Evolutionary conservation across 805 yeast species (phyloP), one percentile per base, ranked within the genome.

Genomic region (Limtongia smithiae): DNA sequence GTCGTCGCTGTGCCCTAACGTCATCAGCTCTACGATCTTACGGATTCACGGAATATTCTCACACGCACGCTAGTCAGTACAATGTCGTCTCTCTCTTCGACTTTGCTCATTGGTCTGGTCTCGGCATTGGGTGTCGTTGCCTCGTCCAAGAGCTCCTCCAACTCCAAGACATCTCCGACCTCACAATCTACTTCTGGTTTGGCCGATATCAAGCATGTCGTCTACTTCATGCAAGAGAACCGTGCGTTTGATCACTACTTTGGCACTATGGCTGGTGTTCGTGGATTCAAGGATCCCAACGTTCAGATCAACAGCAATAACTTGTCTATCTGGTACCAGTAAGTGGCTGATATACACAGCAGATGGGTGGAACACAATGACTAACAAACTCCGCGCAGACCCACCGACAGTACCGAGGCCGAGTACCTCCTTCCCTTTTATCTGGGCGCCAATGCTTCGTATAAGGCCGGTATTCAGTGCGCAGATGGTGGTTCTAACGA

Each of bases 211-310:
- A 52, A 52, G 42, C 57, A 57, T 41, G 41, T 58, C 45, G 61
- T 61, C 34, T 41, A 48, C 32, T 55, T 59, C 46, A 61, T 61
- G 64, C 64, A 61, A 35, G 64, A 61, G 46, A 60, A 60, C 51
- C 55, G 63, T 30, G 61, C 64, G 27, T 61, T 60, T 44, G 61
- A 61, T 45, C 61, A 57, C 32, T 61, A 60, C 48, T 57, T 52
- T 40, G 64, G 62, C 3, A 46, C 63, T 3, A 53, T 61, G 60
- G 56, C 63, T 31, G 64, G 64, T 27, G 63, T 61, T 12, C 60
- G 64, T 32, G 61, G 61, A 9, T 58, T 60, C 50, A 48, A 60
- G 44, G 64, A 61, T 43, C 64, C 64, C 21, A 60, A 56, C 31
- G 60, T 51, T 24, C 40, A 44, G 42, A 39, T 50, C 15, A 47